Conservation (phyloP, 768 basidiomycete genomes). For the Suillus plorans region DNA sequence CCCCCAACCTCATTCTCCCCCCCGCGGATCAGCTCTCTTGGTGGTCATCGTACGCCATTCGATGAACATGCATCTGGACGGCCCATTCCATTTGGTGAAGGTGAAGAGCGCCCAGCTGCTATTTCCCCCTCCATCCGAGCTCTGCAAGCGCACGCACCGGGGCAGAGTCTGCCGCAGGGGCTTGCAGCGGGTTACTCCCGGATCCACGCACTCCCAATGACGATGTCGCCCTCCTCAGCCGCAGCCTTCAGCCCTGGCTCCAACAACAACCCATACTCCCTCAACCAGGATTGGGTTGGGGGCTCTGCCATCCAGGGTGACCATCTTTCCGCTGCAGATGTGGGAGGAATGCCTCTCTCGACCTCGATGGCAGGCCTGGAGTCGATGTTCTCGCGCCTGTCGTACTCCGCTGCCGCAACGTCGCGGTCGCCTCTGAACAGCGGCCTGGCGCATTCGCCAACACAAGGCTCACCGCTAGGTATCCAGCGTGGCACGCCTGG, state of each 20-base stretch:
- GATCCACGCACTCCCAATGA: constrained; percentile 69
- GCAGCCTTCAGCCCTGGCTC: constrained; percentile 31
- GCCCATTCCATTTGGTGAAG: constrained; percentile 27
- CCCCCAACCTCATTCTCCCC: constrained; percentile 22
- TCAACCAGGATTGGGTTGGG: constrained; percentile 32
- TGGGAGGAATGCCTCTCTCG: constrained; percentile 14
- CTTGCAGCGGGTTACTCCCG: constrained; percentile 89
- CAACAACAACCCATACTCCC: constrained; percentile 29
- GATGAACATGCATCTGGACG: constrained; percentile 17
- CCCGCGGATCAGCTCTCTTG: constrained; percentile 18
- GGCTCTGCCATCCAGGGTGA: constrained; percentile 23
- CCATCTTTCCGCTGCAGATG: constrained; percentile 17
- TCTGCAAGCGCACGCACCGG: constrained; percentile 84
- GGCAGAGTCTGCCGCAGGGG: constrained; percentile 88
- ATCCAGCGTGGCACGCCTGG: constrained; percentile 19
- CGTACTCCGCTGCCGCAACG: constrained; percentile 48
- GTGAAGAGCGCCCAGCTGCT: constrained; percentile 31
- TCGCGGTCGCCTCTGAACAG: constrained; percentile 19
- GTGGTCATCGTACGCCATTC: constrained; percentile 1
- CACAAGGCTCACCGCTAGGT: constrained; percentile 24
- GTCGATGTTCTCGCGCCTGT: constrained; percentile 54
- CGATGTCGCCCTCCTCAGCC: constrained; percentile 36
- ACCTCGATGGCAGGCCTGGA: constrained; percentile 39
- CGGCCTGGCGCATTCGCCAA: constrained; percentile 12
- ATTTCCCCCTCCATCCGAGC: constrained; percentile 76